A percentile compares a stretch with the other conserved stretches of the same genome.
These are phyloP conservation scores for Penicillium psychrosexuale DNA, from an alignment of 2,329 filamentous ascomycete species.

Conservation along the genomic window DNA sequence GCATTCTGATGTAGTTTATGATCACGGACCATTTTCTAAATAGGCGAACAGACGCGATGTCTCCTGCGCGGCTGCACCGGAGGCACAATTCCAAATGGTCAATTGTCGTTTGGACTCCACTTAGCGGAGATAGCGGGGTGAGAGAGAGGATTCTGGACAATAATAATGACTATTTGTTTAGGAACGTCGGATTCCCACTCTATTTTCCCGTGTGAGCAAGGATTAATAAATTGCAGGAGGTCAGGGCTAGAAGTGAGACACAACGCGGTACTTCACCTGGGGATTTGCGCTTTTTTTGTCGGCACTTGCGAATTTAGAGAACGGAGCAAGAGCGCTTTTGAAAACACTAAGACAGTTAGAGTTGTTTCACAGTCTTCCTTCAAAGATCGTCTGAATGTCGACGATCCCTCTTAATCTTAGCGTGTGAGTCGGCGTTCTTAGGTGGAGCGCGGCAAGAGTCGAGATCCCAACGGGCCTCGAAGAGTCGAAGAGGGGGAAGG, in stretches of 20 bases:
- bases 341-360: slow-evolving; percentile 2
- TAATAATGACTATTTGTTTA: not conserved
- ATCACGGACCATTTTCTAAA: slow-evolving; percentile 1
- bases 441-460: slow-evolving; percentile 19
- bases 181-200: not conserved
- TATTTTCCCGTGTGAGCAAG: not conserved
- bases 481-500: not conserved
- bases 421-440: slow-evolving; percentile 18
- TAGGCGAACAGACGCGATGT: slow-evolving; percentile 12
- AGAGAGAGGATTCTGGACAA: not conserved
- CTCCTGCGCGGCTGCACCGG: slow-evolving; percentile 5
- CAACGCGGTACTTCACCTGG: not conserved
- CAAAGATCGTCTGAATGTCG: slow-evolving; percentile 12
- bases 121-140: slow-evolving; percentile 3
- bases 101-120: not conserved
- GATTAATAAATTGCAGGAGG: slow-evolving; percentile 8
- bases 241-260: slow-evolving; percentile 3
- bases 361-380: slow-evolving; percentile 5
- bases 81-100: slow-evolving; percentile 6
- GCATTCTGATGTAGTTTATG: not conserved
- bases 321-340: not conserved
- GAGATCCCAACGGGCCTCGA: slow-evolving; percentile 3
- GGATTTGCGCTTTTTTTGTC: not conserved
- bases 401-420: slow-evolving; percentile 16
- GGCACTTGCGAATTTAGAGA: not conserved